These are phyloP conservation scores for Penicillium sp. DNA, from an alignment of 2,329 filamentous ascomycete species.

Conservation along the genomic window DNA sequence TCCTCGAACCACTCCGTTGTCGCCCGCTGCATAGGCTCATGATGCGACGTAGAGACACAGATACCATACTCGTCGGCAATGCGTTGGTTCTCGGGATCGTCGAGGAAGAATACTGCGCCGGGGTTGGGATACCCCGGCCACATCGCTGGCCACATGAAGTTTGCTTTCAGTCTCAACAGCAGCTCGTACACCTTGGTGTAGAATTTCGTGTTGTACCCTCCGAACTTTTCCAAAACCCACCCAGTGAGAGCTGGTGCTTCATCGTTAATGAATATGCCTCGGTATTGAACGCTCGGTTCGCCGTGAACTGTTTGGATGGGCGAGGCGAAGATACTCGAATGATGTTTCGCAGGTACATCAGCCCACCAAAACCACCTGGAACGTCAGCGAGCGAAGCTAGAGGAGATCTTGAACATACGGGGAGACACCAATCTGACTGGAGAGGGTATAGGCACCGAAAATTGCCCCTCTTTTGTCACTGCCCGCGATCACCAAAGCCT, in stretches of 20 bases:
- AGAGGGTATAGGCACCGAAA: slow-evolving; percentile 70
- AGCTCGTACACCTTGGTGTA: slow-evolving; percentile 72
- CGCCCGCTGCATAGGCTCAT: slow-evolving; percentile 68
- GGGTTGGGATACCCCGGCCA: slow-evolving; percentile 51
- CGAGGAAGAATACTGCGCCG: slow-evolving; percentile 69
- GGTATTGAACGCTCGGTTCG: slow-evolving; percentile 66
- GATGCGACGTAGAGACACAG: slow-evolving; percentile 72
- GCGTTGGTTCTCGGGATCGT: slow-evolving; percentile 68
- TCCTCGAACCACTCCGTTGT: slow-evolving; percentile 49
- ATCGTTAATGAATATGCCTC: slow-evolving; percentile 71
- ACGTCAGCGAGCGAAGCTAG: not conserved
- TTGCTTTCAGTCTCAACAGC: slow-evolving; percentile 68
- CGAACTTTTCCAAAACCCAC: slow-evolving; percentile 59
- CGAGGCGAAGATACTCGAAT: slow-evolving; percentile 58
- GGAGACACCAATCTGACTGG: slow-evolving; percentile 61
- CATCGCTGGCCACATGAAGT: slow-evolving; percentile 74
- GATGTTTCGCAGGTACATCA: slow-evolving; percentile 58
- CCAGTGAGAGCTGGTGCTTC: slow-evolving; percentile 68
- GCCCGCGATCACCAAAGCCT: slow-evolving; percentile 68
- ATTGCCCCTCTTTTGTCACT: slow-evolving; percentile 69
- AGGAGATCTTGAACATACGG: not conserved
- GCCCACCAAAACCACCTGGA: slow-evolving; percentile 65
- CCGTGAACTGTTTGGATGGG: slow-evolving; percentile 58
- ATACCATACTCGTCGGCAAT: slow-evolving; percentile 74
- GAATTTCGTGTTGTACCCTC: slow-evolving; percentile 61